These are phyloP conservation scores for Chalciporus sp. DNA, from an alignment of 1,284 basidiomycete species.

Conservation along the genomic window DNA sequence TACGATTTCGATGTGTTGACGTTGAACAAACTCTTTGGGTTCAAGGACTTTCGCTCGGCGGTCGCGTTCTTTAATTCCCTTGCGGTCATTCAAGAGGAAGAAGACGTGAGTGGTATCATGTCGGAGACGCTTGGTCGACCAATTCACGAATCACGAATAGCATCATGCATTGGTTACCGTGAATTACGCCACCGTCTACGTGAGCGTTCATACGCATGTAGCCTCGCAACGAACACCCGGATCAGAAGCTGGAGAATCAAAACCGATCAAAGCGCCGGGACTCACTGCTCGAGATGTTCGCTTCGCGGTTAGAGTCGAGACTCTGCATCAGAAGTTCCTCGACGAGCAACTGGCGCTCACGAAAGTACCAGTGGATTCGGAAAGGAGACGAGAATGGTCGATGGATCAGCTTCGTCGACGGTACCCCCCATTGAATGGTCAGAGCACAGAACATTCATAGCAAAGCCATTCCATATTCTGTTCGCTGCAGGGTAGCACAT, in stretches of 20 bases:
- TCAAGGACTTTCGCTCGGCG: slow-evolving; percentile 25
- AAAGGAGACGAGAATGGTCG: slow-evolving; percentile 23
- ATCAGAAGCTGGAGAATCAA: slow-evolving; percentile 13
- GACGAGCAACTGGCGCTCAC: slow-evolving; percentile 25
- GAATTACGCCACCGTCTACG: slow-evolving; percentile 31
- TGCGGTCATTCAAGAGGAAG: slow-evolving; percentile 28
- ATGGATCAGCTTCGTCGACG: slow-evolving; percentile 28
- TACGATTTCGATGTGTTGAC: slow-evolving; percentile 15
- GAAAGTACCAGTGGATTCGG: slow-evolving; percentile 15
- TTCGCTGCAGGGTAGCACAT: slow-evolving; percentile 4
- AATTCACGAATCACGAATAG: slow-evolving; percentile 15
- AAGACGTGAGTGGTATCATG: slow-evolving; percentile 32
- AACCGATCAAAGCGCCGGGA: slow-evolving; percentile 35
- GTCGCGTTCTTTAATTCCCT: slow-evolving; percentile 34
- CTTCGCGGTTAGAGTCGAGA: slow-evolving; percentile 40
- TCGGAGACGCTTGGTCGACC: not conserved
- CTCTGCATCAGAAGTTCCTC: slow-evolving; percentile 29
- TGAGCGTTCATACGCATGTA: slow-evolving; percentile 38
- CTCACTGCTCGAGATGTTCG: slow-evolving; percentile 58
- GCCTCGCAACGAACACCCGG: slow-evolving; percentile 28
- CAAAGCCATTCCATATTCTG: not conserved
- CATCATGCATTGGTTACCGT: slow-evolving; percentile 32
- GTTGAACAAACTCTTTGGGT: slow-evolving; percentile 31
- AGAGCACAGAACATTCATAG: not conserved
- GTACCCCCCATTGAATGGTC: slow-evolving; percentile 15